Percentiles rank a stretch among this genome's conserved stretches.
Conservation (phyloP, 176 grass and related monocot genomes). For the Rhynchospora tenuis region DNA sequence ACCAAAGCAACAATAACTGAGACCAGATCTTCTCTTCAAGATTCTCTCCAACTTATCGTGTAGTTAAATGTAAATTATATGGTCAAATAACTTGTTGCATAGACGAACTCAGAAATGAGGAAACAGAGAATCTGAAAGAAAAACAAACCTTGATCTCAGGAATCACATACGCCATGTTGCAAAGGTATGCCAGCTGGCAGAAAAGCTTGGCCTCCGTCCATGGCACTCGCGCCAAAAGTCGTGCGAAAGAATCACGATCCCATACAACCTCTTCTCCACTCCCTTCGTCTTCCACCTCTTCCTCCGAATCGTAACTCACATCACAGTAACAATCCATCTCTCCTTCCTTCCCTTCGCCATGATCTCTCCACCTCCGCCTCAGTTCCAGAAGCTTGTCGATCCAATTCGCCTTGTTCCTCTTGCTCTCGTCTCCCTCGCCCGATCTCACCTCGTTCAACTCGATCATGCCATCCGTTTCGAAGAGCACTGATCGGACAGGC, state of each 20-base stretch:
- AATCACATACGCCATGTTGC: constrained; percentile 95
- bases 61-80: neutral
- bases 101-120: neutral
- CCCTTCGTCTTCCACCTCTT: constrained; percentile 19
- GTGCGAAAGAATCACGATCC: constrained; percentile 67
- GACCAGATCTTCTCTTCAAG: neutral
- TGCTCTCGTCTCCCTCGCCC: neutral
- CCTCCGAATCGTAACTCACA: constrained; percentile 62
- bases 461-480: constrained; percentile 33
- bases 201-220: constrained; percentile 62
- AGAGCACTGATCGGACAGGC: constrained; percentile 34
- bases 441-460: constrained; percentile 24
- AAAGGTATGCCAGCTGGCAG: constrained; percentile 84
- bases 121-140: neutral
- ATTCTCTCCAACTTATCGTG: neutral
- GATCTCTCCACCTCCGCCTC: constrained; percentile 38
- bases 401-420: constrained; percentile 52
- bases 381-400: constrained; percentile 66
- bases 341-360: constrained; percentile 15
- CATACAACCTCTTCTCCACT: constrained; percentile 29
- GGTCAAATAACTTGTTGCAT: neutral
- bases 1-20: neutral
- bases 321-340: constrained; percentile 37
- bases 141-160: constrained; percentile 78
- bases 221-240: constrained; percentile 56